Evolutionary conservation across 2,329 filamentous ascomycete species (phyloP).

Genomic region (Diaporthe sp.): DNA sequence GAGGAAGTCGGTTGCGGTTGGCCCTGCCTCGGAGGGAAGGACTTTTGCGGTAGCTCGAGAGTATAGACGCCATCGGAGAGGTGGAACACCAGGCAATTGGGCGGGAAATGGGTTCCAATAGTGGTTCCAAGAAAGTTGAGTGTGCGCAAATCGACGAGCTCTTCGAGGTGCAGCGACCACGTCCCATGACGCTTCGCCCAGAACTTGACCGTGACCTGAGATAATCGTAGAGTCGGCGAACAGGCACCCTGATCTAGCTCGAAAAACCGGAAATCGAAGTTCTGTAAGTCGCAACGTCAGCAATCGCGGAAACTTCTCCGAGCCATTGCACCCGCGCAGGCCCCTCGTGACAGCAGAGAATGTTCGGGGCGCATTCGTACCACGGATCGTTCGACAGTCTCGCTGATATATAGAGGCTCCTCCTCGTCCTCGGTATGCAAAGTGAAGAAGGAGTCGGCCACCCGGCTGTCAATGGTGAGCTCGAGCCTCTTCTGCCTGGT

Average conservation of each 20-base stretch:
- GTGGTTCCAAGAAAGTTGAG: conserved; percentile 85
- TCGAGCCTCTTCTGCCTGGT: conserved; percentile 82
- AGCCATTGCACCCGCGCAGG: neutral
- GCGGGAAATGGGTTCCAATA: conserved; percentile 78
- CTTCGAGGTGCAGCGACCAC: conserved; percentile 77
- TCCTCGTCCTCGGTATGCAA: conserved; percentile 76
- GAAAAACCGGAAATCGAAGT: conserved; percentile 91
- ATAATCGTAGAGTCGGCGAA: conserved; percentile 74
- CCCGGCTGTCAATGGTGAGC: conserved; percentile 75
- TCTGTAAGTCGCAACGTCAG: conserved; percentile 59
- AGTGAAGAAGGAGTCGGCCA: conserved; percentile 92
- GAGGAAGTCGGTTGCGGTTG: conserved; percentile 76
- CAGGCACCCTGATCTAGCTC: conserved; percentile 75
- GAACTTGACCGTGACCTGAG: conserved; percentile 76
- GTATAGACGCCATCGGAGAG: conserved; percentile 90
- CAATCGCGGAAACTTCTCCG: neutral
- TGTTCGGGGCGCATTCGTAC: conserved; percentile 49
- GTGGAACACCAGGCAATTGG: conserved; percentile 88
- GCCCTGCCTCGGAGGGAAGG: conserved; percentile 66
- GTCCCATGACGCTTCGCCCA: conserved; percentile 75
- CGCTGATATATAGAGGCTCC: conserved; percentile 91
- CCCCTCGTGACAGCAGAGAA: neutral
- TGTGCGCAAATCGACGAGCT: conserved; percentile 77
- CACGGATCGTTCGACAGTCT: conserved; percentile 82
- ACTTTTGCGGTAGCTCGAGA: conserved; percentile 72